phyloP scores from a whole-genome alignment of 768 basidiomycete genomes.

The Mycena kentingensis region DNA sequence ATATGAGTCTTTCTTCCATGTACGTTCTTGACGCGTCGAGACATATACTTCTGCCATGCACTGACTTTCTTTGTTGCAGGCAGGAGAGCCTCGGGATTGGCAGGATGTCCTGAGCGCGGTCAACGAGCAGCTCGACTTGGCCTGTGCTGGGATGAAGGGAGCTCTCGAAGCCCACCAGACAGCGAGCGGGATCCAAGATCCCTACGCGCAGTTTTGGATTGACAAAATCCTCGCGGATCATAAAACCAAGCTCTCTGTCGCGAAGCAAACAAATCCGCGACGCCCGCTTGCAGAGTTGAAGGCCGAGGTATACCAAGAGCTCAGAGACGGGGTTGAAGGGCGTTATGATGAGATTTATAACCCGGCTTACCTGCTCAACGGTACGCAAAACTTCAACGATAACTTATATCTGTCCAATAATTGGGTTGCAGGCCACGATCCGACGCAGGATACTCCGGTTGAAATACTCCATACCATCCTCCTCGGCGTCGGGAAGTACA shows the following conservation, averaged over 20 bases:
- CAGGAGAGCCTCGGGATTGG: conserved; percentile 24
- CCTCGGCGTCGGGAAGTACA: conserved; percentile 45
- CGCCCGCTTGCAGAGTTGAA: not conserved
- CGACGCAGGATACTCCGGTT: conserved; percentile 37
- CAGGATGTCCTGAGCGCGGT: conserved; percentile 24
- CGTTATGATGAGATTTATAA: conserved; percentile 30
- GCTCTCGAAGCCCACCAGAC: conserved; percentile 33
- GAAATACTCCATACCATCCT: conserved; percentile 49
- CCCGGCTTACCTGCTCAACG: conserved; percentile 31
- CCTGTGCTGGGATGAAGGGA: conserved; percentile 34
- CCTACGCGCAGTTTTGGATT: conserved; percentile 41
- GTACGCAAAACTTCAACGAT: too few species aligned
- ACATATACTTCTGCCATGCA: too few species aligned
- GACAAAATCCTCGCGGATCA: conserved; percentile 26
- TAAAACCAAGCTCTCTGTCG: conserved; percentile 13
- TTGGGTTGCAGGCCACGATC: conserved; percentile 31
- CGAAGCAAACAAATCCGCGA: conserved; percentile 21
- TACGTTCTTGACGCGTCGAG: too few species aligned
- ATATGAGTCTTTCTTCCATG: conserved; percentile 35
- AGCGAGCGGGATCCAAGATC: conserved; percentile 40
- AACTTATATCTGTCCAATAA: not conserved
- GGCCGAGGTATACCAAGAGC: conserved; percentile 26
- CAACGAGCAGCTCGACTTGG: conserved; percentile 32
- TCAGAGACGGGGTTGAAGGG: conserved; percentile 30
- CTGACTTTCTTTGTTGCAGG: conserved; percentile 14